Base-by-base conservation (phyloP, 2,329 filamentous ascomycete genomes). In the Thelonectria olida region DNA sequence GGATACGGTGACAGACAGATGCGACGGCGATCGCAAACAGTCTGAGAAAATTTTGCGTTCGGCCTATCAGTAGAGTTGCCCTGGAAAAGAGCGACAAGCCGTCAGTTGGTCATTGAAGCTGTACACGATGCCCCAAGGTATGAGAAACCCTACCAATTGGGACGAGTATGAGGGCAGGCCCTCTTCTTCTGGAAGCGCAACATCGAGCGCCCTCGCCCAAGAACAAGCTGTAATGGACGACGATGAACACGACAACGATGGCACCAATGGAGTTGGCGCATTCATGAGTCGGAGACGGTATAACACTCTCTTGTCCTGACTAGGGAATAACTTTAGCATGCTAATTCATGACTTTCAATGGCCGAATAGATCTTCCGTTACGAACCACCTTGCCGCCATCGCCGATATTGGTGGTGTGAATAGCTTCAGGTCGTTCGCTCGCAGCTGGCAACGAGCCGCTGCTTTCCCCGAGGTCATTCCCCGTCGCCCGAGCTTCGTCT, bases 361-460 rank as follows among this genome's bases (percentile, higher is more conserved):
- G 10, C 34, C 9, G 22, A 47, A 19, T 63, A 88, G 87, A 62
- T 86, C 86, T n/a, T 90, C 87, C 7, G 80, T 87, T 38, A 84
- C 83, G 28, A 81, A 85, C 64, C 82, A 83, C 31, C 76, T 92
- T 34, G 79, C 85, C 23, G 81, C 83, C 54, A 74, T 90, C 54
- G 82, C 85, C 67, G 89, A 97, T 62, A 90, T 92, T 48, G 96
- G 95, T 66, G 95, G 95, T 51, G 90, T 94, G 63, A 98, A 98
- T 81, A 96, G 92, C 77, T 91, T 98, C 71, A 90, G 96, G 73
- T 97, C 94, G 72, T 98, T 98, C 75, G 92, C 94, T 44, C 88
- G 91, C 62, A 97, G 92, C 70, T 97, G 93, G 91, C 92, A 95
- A 78, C 89, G 95, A 75, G 95, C 95, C 36, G 93, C 93, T 23